Base-by-base conservation (phyloP, 768 basidiomycete species). In the Asterophora lycoperdoides region DNA sequence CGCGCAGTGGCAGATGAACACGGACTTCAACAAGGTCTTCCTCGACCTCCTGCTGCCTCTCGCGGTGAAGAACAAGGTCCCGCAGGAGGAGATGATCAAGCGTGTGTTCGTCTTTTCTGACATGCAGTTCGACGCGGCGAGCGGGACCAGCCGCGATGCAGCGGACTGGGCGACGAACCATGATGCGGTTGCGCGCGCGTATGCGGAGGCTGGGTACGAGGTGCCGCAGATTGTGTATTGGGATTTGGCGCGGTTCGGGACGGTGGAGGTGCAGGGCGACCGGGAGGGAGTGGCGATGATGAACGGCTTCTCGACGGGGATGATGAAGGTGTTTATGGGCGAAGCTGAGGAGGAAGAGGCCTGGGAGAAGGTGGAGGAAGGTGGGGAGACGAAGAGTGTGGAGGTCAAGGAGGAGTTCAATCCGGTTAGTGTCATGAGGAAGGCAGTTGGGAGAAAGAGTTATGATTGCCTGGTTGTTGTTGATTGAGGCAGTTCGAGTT, bases 171-270 rank as follows among this genome's bases (percentile, higher is more conserved):
- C 77, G 56, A 89, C 85, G 33, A 84, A 79, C 39, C 76, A 87
- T 56, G 74, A 83, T 29, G 62, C 61, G 17, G 76, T 88, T 34
- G 74, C 73, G 60, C 59, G 66, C 49, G 79, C 72, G 58, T 89
- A 81, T 54, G 58, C 59, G 39, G 62, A 72, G 50, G 83, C 80
- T 4, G 86, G 86, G 49, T 89, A 89, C 56, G 78, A 84, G 51
- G 62, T 88, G 20, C 87, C 86, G 14, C 73, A 88, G 67, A 71
- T 89, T 43, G 82, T 89, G 30, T 89, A 77, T 61, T 88, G 86
- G 86, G 72, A 88, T 60, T 62, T 88, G 60, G 62, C 64, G 3
- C 54, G 51, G 1, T 48, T 60, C 1, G 46, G 44, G 38, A 73
- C 74, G 40, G 66, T 65, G 8, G 83, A 84, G 37, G 80, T 79